Percentiles rank a stretch among this genome's conserved stretches.
These are phyloP conservation scores for Pleurotus tuoliensis DNA, from an alignment of 768 basidiomycete species.

Conservation along the genomic window DNA sequence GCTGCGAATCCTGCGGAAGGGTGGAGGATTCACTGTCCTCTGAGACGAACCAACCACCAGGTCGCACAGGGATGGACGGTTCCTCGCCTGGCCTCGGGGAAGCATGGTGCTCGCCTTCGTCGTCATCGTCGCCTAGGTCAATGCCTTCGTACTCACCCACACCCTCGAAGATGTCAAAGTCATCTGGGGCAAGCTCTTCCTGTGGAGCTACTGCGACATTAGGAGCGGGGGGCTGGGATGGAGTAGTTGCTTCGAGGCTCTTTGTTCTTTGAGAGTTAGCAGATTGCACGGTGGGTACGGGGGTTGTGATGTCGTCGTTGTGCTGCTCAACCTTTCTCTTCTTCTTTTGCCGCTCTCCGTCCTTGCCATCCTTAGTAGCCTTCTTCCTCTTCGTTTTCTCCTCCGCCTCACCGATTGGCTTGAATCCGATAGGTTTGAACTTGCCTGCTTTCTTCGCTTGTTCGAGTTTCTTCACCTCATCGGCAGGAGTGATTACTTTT, in stretches of 20 bases:
- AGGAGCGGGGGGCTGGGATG: constrained; percentile 1
- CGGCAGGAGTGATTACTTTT: constrained; percentile 18
- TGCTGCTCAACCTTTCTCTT: constrained; percentile 40
- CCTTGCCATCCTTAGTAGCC: constrained; percentile 33
- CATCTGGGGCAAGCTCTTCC: constrained; percentile 43
- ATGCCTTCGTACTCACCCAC: constrained; percentile 81
- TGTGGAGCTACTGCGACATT: constrained; percentile 16
- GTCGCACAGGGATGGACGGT: constrained; percentile 4
- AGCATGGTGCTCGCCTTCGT: constrained; percentile 15
- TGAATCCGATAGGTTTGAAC: constrained; percentile 64
- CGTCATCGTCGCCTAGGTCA: constrained; percentile 49
- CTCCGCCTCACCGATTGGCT: constrained; percentile 44
- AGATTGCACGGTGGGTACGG: constrained; percentile 11
- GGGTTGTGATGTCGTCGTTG: constrained; percentile 18
- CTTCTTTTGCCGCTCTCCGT: constrained; percentile 58
- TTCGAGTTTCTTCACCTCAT: constrained; percentile 31
- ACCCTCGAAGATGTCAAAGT: constrained; percentile 85
- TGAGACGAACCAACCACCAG: constrained; percentile 39
- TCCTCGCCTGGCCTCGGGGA: constrained; percentile 12
- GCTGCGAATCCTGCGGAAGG: constrained; percentile 9
- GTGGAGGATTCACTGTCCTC: constrained; percentile 30
- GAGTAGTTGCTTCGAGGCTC: constrained; percentile 8
- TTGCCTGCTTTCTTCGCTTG: constrained; percentile 47
- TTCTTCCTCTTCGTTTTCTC: constrained; percentile 44
- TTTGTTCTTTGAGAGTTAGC: constrained; percentile 18